Evolutionary conservation across 768 basidiomycete genomes (phyloP).

Genomic region (Boletellus ananas): DNA sequence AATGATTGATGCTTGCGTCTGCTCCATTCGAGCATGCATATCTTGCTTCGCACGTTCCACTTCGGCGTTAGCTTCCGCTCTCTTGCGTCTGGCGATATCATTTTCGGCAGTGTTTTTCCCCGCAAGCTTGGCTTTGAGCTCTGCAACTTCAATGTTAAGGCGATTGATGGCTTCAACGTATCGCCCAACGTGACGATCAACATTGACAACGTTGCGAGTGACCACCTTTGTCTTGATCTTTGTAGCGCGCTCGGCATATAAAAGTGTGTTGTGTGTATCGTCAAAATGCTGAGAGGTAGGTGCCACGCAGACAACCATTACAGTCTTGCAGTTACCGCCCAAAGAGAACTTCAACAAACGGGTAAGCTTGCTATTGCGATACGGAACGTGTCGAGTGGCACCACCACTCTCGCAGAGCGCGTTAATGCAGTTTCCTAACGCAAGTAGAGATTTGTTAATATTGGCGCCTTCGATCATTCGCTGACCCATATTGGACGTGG

Average conservation of each 20-base stretch:
- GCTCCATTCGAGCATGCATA: constrained; percentile 65
- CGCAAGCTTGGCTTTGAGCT: constrained; percentile 81
- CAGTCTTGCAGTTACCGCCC: constrained; percentile 98
- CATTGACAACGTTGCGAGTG: constrained; percentile 91
- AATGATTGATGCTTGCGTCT: constrained; percentile 64
- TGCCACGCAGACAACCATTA: constrained; percentile 98
- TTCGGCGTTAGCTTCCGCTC: constrained; percentile 66
- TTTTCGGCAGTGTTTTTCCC: constrained; percentile 62
- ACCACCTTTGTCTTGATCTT: constrained; percentile 98
- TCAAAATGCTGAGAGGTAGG: constrained; percentile 96
- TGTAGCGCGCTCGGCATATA: constrained; percentile 97
- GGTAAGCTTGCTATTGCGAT: constrained; percentile 97
- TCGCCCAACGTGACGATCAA: constrained; percentile 90
- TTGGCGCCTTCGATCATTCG: constrained; percentile 99
- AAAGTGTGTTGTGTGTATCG: constrained; percentile 96
- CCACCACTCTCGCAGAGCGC: constrained; percentile 94
- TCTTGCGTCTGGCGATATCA: constrained; percentile 63
- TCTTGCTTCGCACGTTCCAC: constrained; percentile 72
- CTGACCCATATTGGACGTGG: constrained; percentile 95
- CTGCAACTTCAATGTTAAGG: constrained; percentile 77
- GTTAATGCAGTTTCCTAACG: constrained; percentile 97
- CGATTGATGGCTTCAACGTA: constrained; percentile 94
- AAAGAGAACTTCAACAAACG: constrained; percentile 96
- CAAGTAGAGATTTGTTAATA: constrained; percentile 97
- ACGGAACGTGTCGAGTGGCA: constrained; percentile 86